These are phyloP conservation scores for Thozetella sp. DNA, from an alignment of 495 filamentous ascomycete species.

Conservation along the genomic window DNA sequence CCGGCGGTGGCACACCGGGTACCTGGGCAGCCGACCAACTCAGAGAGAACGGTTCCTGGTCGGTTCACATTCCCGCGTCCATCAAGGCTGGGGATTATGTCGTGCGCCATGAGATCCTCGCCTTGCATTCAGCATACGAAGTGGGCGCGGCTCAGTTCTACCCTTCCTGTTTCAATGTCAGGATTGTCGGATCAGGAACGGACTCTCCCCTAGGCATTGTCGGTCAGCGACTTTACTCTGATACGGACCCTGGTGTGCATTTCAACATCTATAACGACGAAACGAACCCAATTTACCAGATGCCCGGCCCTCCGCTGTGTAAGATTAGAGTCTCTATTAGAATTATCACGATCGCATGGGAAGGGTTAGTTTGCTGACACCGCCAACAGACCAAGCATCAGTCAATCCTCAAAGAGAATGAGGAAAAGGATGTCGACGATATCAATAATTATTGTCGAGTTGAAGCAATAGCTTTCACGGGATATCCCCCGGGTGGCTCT, in stretches of 20 bases:
- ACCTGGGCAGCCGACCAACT: conserved; percentile 67
- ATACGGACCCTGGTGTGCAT: conserved; percentile 55
- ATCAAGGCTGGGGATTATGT: conserved; percentile 70
- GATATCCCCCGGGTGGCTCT: no score
- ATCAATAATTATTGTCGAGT: no score
- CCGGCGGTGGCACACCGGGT: conserved; percentile 42
- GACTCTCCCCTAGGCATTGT: conserved; percentile 53
- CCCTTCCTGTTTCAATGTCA: conserved; percentile 70
- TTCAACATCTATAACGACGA: conserved; percentile 57
- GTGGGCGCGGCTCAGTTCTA: conserved; percentile 70
- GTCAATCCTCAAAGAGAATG: no score
- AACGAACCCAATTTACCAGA: conserved; percentile 30
- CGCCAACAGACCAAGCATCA: no score
- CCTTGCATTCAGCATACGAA: conserved; percentile 63
- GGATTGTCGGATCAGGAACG: conserved; percentile 61
- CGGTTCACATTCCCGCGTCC: conserved; percentile 62
- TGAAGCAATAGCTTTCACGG: no score
- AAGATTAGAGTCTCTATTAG: no score
- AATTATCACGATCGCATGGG: no score
- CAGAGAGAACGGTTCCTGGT: conserved; percentile 62
- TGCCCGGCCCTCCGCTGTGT: conserved; percentile 40
- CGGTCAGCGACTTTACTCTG: conserved; percentile 54
- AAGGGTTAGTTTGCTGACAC: no score
- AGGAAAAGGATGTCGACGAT: no score
- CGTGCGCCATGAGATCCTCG: conserved; percentile 74